phyloP scores from a whole-genome alignment of 768 basidiomycete genomes.

The Filobasidium wieringae region DNA sequence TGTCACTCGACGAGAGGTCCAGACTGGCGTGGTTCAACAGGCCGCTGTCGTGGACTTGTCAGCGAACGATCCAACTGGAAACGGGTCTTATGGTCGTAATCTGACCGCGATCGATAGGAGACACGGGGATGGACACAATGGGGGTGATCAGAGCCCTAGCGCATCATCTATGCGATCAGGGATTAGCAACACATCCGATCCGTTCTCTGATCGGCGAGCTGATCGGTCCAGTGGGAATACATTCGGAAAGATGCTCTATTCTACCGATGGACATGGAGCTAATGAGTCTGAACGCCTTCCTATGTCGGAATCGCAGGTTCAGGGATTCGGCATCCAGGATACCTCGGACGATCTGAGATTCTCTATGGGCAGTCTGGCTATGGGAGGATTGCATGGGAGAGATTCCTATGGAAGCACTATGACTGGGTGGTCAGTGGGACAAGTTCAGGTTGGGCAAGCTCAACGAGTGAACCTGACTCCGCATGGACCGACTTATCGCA shows the following conservation, averaged over 20 bases:
- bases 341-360: constrained; percentile 26
- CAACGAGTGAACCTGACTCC: not conserved
- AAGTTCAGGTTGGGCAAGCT: not conserved
- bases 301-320: not conserved
- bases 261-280: not conserved
- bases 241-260: not conserved
- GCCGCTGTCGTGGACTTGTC: constrained; percentile 33
- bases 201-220: constrained; percentile 5
- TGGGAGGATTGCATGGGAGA: constrained; percentile 13
- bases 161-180: not conserved
- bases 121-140: not conserved
- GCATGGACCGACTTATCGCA: not conserved
- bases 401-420: constrained; percentile 20
- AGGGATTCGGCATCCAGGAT: not conserved
- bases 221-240: not conserved
- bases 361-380: constrained; percentile 35
- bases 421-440: constrained; percentile 9
- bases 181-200: not conserved
- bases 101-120: not conserved
- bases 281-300: too few relatives aligned
- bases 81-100: not conserved
- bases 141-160: not conserved
- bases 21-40: constrained; percentile 30
- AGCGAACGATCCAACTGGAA: not conserved
- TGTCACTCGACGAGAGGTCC: constrained; percentile 32